These are phyloP conservation scores for Lablab purpureus DNA, from an alignment of 306 rosid genomes.

Conservation along the genomic window DNA sequence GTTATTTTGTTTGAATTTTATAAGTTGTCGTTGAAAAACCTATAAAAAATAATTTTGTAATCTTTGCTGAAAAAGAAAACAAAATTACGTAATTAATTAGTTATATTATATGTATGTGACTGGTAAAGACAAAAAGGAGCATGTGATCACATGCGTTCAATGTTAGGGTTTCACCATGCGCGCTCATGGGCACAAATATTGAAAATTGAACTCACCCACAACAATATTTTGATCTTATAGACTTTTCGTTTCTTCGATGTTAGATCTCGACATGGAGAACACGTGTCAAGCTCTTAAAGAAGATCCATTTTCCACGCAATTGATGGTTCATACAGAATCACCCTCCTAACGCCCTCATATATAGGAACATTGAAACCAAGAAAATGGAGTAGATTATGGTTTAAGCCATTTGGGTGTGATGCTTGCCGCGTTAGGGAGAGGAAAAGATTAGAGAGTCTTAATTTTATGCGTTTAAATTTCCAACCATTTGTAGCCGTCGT, in stretches of 20 bases:
- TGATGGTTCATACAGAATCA: not conserved
- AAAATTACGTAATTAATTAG: not conserved
- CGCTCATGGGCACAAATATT: conserved; percentile 51
- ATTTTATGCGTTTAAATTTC: conserved; percentile 51
- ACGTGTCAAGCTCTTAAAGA: not conserved
- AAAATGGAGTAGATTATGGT: conserved; percentile 42
- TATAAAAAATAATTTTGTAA: no score
- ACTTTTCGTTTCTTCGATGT: not conserved
- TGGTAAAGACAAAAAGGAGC: conserved; percentile 56
- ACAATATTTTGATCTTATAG: not conserved
- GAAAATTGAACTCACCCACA: not conserved
- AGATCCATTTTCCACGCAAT: not conserved
- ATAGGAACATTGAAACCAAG: not conserved
- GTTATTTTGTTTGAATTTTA: no score
- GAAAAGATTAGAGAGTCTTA: not conserved
- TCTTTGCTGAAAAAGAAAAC: not conserved
- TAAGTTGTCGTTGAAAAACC: no score
- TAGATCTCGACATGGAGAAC: not conserved
- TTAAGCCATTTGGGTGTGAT: conserved; percentile 55
- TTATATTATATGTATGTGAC: conserved; percentile 13
- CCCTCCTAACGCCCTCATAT: not conserved
- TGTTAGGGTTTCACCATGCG: conserved; percentile 62
- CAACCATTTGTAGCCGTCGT: conserved; percentile 31
- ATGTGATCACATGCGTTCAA: conserved; percentile 79
- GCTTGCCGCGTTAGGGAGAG: conserved; percentile 47